These are phyloP conservation scores for Crithidia mellificae DNA, from an alignment of 208 protist genomes.

Conservation along the genomic window DNA sequence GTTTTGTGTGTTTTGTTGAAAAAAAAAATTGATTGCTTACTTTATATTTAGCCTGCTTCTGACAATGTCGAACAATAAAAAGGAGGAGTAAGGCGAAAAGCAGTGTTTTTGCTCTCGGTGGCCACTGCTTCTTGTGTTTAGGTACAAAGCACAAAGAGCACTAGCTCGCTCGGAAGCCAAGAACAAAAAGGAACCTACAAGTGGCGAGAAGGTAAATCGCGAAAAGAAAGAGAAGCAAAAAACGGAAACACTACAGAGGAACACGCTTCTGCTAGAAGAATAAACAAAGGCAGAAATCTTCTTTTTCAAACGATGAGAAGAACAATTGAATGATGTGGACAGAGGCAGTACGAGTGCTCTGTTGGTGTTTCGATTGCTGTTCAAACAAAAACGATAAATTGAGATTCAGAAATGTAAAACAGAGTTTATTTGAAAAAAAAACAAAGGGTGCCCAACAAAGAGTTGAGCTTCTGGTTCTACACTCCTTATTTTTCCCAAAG, in stretches of 20 bases:
- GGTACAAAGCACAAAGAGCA: too few species aligned
- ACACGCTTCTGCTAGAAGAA: neutral
- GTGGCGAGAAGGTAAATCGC: neutral
- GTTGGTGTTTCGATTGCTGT: too few species aligned
- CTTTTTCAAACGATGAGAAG: too few species aligned
- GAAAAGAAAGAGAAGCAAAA: slow-evolving; percentile 3
- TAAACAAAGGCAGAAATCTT: neutral
- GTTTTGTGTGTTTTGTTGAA: too few species aligned
- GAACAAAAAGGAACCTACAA: neutral
- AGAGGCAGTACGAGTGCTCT: too few species aligned
- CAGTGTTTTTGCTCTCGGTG: too few species aligned
- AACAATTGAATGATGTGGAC: too few species aligned
- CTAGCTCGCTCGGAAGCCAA: too few species aligned
- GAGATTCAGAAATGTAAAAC: neutral
- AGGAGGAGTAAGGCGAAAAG: neutral
- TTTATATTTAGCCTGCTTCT: neutral
- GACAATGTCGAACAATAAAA: neutral
- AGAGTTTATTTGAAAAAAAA: neutral
- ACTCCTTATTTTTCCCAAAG: neutral
- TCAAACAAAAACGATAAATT: neutral
- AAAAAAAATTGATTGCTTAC: neutral
- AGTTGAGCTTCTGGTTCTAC: too few species aligned
- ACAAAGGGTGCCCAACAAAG: too few species aligned
- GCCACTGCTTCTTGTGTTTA: too few species aligned
- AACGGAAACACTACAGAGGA: neutral